These are phyloP conservation scores for Solanum chmielewskii DNA, from an alignment of 257 asterid species.

Conservation along the genomic window DNA sequence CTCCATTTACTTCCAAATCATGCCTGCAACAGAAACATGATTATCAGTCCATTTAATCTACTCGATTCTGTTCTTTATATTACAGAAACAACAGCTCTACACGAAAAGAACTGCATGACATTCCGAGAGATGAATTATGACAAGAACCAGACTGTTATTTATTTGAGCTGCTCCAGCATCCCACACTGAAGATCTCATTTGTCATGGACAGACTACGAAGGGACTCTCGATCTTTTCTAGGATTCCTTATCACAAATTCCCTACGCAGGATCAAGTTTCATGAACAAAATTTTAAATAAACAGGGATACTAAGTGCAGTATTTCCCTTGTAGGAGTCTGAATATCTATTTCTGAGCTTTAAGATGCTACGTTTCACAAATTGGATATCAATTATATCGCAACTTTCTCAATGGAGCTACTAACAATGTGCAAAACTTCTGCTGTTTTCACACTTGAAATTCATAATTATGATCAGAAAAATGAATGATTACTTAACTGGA, in stretches of 20 bases:
- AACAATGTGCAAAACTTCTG: neutral
- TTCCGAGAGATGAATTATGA: neutral
- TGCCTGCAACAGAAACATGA: conserved; percentile 48
- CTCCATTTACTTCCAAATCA: conserved; percentile 94
- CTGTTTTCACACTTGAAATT: neutral
- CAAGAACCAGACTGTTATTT: neutral
- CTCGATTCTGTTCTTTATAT: neutral
- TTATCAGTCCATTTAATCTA: neutral
- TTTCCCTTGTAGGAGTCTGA: neutral
- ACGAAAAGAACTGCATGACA: neutral
- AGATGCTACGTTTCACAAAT: neutral
- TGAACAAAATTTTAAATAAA: neutral
- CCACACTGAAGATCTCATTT: neutral
- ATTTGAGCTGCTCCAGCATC: neutral
- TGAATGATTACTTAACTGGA: conserved; percentile 62
- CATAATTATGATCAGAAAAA: neutral
- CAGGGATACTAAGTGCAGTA: neutral
- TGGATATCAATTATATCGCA: neutral
- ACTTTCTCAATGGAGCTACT: neutral
- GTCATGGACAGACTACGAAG: neutral
- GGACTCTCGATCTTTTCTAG: neutral
- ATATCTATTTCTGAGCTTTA: neutral
- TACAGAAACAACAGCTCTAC: neutral
- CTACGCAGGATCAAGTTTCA: neutral
- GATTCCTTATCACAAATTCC: neutral